Evolutionary conservation across 495 filamentous ascomycete genomes (phyloP), one percentile per base, ranked within the genome.

Genomic region (Tuber brumale): DNA sequence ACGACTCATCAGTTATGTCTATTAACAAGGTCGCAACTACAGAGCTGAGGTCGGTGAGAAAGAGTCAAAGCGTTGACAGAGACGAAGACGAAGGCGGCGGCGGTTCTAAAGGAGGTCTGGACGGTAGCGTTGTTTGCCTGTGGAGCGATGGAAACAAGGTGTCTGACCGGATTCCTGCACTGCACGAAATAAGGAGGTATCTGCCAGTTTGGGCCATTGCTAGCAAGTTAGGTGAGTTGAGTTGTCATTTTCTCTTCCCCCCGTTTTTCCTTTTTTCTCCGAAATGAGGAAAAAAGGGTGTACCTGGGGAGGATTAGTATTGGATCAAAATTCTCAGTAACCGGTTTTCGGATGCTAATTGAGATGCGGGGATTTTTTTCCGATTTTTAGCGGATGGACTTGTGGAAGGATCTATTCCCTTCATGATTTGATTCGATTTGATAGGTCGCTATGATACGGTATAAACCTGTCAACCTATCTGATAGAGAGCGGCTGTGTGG

Each of bases 121-220:
- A 89, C 76, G 94, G 94, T 0, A 86, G 85, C 70, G 89, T 94
- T 6, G 87, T 92, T 16, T 98, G 95, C 86, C 84, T 93, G 23
- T 99, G 95, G 95, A 92, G 90, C 79, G 95, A 98, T 85, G 89
- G 88, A 43, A 97, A 97, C 78, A 86, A 85, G 18, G 82, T 83
- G 16, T 44, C 71, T 44, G 91, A 90, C 4, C 85, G 86, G 12
- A 95, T 99, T 71, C 94, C 95, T 0, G 95, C 95, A 21, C 87
- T 95, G 45, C 92, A 95, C 79, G 95, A 99, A 85, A 88, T 91
- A 31, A 85, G 87, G 73, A 87, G 89, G 83, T 97, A 89, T 85
- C 86, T 87, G 75, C 95, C 95, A 1, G 84, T 83, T 3, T 99
- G 95, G 95, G 89, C 89, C 12, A 91, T 91, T 18, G 84, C 92